A percentile compares a stretch with the other conserved stretches of the same genome.
These are phyloP conservation scores for Ambispora gerdemannii DNA, from an alignment of 192 early-diverging fungal species.

Conservation along the genomic window DNA sequence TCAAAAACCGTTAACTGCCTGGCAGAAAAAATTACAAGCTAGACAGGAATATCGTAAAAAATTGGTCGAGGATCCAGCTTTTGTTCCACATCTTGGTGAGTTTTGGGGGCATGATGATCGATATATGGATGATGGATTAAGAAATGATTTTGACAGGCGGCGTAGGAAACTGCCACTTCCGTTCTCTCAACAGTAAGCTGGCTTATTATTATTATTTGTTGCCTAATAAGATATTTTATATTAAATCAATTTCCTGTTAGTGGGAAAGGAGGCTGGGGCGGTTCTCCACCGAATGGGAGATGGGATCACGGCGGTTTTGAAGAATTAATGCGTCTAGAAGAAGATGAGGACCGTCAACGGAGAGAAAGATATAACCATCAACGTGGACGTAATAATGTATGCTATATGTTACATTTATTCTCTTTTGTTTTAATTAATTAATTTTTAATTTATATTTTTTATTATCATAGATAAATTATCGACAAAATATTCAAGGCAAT, in stretches of 20 bases:
- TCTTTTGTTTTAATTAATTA: no score
- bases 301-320: slow-evolving; percentile 55
- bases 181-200: slow-evolving; percentile 14
- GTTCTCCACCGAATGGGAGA: slow-evolving; percentile 25
- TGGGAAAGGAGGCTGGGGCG: slow-evolving; percentile 11
- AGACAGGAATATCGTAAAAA: slow-evolving; percentile 53
- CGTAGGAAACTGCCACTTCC: slow-evolving; percentile 3
- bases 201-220: neutral
- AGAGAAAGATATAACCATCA: slow-evolving; percentile 12
- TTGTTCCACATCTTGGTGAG: slow-evolving; percentile 54
- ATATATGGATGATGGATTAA: slow-evolving; percentile 49
- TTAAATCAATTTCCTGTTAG: neutral
- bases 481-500: no score
- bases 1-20: slow-evolving; percentile 11
- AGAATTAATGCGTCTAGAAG: slow-evolving; percentile 48
- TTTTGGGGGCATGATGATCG: slow-evolving; percentile 62
- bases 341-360: slow-evolving; percentile 27
- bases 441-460: no score
- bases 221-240: neutral
- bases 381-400: no score
- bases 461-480: no score
- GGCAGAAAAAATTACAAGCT: slow-evolving; percentile 37
- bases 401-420: no score
- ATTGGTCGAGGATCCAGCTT: slow-evolving; percentile 53
- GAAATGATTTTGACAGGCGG: slow-evolving; percentile 32